phyloP scores from a whole-genome alignment of 805 yeast genomes.

The Teunomyces aglyptinius region DNA sequence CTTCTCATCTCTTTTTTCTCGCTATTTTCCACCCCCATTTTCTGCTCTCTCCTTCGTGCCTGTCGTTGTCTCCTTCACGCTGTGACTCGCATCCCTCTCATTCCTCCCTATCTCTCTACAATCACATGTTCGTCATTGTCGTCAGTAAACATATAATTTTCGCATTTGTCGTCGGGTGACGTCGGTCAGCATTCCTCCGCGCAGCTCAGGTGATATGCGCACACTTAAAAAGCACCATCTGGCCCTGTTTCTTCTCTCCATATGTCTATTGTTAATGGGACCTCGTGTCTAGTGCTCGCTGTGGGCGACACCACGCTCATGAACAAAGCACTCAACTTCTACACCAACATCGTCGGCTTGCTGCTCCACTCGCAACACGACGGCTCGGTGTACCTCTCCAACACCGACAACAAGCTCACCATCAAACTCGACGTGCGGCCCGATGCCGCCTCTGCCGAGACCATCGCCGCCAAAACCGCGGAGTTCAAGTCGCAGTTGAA shows the following conservation, averaged over 20 bases:
- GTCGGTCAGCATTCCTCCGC: constrained; percentile 3
- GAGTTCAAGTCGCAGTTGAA: constrained; percentile 15
- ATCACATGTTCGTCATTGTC: too few relatives aligned
- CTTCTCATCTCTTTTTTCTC: neutral
- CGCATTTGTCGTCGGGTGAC: neutral
- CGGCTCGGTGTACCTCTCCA: constrained; percentile 19
- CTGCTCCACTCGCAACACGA: constrained; percentile 19
- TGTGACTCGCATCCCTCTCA: too few relatives aligned
- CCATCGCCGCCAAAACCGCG: constrained; percentile 15
- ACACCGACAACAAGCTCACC: constrained; percentile 19
- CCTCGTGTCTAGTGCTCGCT: constrained; percentile 49
- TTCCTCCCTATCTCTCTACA: too few relatives aligned
- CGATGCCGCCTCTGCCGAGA: constrained; percentile 11
- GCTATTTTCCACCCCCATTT: neutral
- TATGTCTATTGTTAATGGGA: constrained; percentile 53
- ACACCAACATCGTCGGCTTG: constrained; percentile 39
- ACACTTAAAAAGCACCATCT: too few relatives aligned
- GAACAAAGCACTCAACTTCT: constrained; percentile 53
- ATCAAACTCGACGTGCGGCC: constrained; percentile 18
- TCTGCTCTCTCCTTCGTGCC: too few relatives aligned
- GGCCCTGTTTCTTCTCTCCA: constrained; percentile 6
- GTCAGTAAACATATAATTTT: too few relatives aligned
- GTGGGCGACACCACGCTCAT: constrained; percentile 50
- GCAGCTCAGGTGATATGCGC: constrained; percentile 1
- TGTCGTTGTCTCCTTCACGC: too few relatives aligned